Base-by-base conservation (phyloP, 306 rosid species). In the Cucumis sativus region DNA sequence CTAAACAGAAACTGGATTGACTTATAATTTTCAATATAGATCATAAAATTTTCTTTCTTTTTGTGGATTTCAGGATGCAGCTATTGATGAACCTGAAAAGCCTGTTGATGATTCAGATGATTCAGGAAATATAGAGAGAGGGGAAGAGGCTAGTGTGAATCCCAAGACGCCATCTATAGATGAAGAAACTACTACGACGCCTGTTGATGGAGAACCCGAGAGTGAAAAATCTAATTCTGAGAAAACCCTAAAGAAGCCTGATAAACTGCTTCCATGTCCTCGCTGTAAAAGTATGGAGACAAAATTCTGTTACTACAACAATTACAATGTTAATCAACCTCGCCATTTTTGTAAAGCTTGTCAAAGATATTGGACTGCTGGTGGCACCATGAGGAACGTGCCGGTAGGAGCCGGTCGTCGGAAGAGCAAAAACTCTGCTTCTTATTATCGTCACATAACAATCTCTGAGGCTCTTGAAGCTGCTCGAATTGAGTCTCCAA, bases 221-320 rank as follows among this genome's bases (percentile, higher is more conserved):
- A 80, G 79, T 41, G 87, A 86, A 51, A 81, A 74, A 37, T 40
- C 63, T 74, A 77, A 83, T 71, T 75, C 89, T 3, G 84, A 87
- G 58, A 90, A 86, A 83, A 82, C 89, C 62, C 80, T 88, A 85
- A 91, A 91, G 91, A 93, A 90, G 87, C 97, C 98, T 1, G 98
- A 93, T 54, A 91, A 93, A 83, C 58, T 91, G 13, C 79, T 93
- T 33, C 92, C 97, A 39, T 93, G 98, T 68, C 98, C 98, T 11
- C 96, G 98, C 58, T 93, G 97, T 88, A 93, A 83, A 3, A 93
- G 98, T 86, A 89, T 89, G 96, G 98, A 93, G 78, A 91, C 98
- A 0, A 93, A 93, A 49, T 93, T 93, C 83, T 93, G 98, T 75
- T 93, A 93, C 84, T 91, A 84, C 86, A 93, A 93, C 76, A 93